These are phyloP conservation scores for Xylaria sp. DNA, from an alignment of 2,329 filamentous ascomycete genomes.

Conservation along the genomic window DNA sequence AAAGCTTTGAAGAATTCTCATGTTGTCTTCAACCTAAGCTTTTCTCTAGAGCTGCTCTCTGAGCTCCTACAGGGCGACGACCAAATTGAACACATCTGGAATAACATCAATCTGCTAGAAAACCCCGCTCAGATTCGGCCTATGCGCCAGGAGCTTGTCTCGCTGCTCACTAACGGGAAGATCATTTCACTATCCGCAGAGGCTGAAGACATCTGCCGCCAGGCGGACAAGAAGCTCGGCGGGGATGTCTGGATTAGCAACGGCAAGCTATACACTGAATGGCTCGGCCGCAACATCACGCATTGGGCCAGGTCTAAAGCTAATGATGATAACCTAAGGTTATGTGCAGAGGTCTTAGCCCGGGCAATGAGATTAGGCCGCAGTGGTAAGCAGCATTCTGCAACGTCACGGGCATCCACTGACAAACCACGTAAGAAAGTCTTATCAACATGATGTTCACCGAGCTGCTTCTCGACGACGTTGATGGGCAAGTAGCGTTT, in stretches of 20 bases:
- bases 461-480: conserved; percentile 29
- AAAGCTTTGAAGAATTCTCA: conserved; percentile 46
- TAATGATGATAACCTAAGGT: conserved; percentile 43
- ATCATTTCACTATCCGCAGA: conserved; percentile 57
- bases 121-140: conserved; percentile 36
- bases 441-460: conserved; percentile 40
- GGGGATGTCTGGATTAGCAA: conserved; percentile 62
- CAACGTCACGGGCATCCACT: background rate
- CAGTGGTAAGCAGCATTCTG: conserved; percentile 53
- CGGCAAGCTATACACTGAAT: conserved; percentile 66
- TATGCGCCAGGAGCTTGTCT: conserved; percentile 48
- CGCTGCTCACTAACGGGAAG: conserved; percentile 52
- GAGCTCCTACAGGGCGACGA: conserved; percentile 44
- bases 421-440: conserved; percentile 40
- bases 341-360: conserved; percentile 53
- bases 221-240: conserved; percentile 35
- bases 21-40: conserved; percentile 46
- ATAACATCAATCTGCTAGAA: conserved; percentile 11
- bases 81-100: conserved; percentile 32
- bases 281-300: conserved; percentile 70
- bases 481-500: conserved; percentile 30
- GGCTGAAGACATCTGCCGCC: conserved; percentile 54
- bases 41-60: conserved; percentile 49
- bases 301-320: conserved; percentile 42
- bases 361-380: conserved; percentile 74